Evolutionary conservation across 164 flowering plant species (phyloP), one percentile per base, ranked within the genome.

Genomic region (Piper betle): DNA sequence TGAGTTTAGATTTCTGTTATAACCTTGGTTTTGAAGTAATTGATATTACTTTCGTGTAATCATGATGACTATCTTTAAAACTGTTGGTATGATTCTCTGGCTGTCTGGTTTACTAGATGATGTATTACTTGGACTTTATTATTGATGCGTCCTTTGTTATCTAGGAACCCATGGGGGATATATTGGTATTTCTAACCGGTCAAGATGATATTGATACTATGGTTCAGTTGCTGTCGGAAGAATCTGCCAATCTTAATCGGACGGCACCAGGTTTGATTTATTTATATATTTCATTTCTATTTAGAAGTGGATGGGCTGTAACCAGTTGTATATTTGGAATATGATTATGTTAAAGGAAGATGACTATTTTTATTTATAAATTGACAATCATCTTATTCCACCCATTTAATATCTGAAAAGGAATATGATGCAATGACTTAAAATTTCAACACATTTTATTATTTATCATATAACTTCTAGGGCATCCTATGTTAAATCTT

Each of bases 161-260:
- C 7, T 65, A 93, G 99, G 95, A 88, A 67, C 85, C 97, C 17
- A 64, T 72, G 69, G 99, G 99, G 6, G 97, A 93, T 80, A 77
- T 93, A 65, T 76, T 93, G 62, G 88, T 89, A 61, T 90, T 93
- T 75, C 91, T 93, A 54, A 90, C 97, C 12, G 99, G 99, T 67
- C 95, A 93, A 82, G 96, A 93, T 80, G 99, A 93, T 77, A 93
- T 93, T 68, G 93, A 93, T 72, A 80, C 95, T 68, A 89, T 95
- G 62, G 79, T 78, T 55, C 82, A 78, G 65, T 63, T 88, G 73
- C 78, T 93, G 52, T 71, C 78, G 50, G 97, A 93, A 72, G 90
- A 90, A 74, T 68, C 77, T 69, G 88, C 74, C 43, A 72, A 62
- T 63, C 76, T 40, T 64, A 68, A 75, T 40, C 81, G 72, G 62